Base-by-base conservation (phyloP, 768 basidiomycete species). In the Lentinula aciculospora region DNA sequence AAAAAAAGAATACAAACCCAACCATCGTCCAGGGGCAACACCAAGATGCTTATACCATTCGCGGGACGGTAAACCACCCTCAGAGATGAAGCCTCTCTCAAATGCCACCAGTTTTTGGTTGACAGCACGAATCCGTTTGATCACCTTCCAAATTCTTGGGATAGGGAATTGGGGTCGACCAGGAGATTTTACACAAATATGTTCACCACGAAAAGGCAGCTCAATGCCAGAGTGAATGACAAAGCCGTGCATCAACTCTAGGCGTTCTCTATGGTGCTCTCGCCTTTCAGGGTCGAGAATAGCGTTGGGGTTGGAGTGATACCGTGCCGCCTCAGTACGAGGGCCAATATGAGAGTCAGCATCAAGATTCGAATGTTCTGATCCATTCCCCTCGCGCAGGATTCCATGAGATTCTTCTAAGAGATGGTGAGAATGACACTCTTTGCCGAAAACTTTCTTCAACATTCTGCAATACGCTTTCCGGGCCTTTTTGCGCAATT, bases 1-100 rank as follows among this genome's bases (percentile, higher is more conserved):
- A 8, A 1, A 34, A 25, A 44, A 19, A 29, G 7, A 28, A 27
- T 2, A 70, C 79, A 63, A 62, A 89, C 88, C 87, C 39, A 88
- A 82, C 84, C 87, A 87, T 69, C 90, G 86, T 37, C 92, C 93
- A 29, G 94, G 93, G 2, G 93, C 91, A 42, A 93, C 89, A 48
- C 81, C 92, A 15, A 93, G 78, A 70, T 94, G 88, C 65, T 76
- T 83, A 68, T 89, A 96, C 93, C 93, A 95, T 67, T 91, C 87
- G 29, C 89, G 78, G 51, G 85, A 84, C 61, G 84, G 84, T 61
- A 94, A 83, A 0, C 93, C 94, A 17, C 75, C 83, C 64, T 87
- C 75, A 5, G 83, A 84, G 60, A 94, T 87, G 67, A 96, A 91
- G 1, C 92, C 90, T 48, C 80, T 81, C 68, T 93, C 91, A 62